These are phyloP conservation scores for Chaetomium olivaceum DNA, from an alignment of 2,329 filamentous ascomycete genomes.

Conservation along the genomic window DNA sequence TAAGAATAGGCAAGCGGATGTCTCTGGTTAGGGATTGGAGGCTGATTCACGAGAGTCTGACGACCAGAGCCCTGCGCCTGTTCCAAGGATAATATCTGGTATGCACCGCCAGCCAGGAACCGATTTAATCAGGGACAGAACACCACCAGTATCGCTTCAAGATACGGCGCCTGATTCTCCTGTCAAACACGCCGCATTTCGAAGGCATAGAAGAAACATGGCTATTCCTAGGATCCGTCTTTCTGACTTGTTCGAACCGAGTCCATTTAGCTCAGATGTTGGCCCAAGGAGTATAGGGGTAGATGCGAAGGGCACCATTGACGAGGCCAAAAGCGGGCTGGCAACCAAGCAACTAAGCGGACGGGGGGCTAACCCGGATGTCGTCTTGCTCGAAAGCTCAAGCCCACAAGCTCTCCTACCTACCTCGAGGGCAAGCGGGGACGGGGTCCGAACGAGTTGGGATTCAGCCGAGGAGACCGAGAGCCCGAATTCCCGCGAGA, in stretches of 20 bases:
- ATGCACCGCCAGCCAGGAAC: background rate
- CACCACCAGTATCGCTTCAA: background rate
- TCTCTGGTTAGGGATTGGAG: background rate
- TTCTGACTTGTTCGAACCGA: background rate
- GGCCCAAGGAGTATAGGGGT: background rate
- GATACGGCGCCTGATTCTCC: background rate
- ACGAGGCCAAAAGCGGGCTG: too few relatives aligned
- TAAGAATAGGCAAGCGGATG: background rate
- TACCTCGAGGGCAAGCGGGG: background rate
- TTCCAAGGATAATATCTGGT: background rate
- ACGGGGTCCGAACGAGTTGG: background rate
- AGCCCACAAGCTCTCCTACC: background rate
- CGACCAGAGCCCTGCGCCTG: background rate
- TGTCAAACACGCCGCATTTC: background rate
- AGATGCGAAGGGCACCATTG: background rate
- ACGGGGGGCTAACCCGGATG: background rate
- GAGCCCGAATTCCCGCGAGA: constrained; percentile 1
- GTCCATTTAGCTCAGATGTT: background rate
- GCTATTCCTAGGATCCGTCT: constrained; percentile 11
- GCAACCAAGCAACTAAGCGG: too few relatives aligned
- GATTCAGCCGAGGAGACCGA: background rate
- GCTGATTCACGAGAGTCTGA: background rate
- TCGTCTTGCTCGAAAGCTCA: too few relatives aligned
- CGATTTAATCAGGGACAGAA: background rate
- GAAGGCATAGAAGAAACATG: constrained; percentile 16